Conservation (phyloP, 2,329 filamentous ascomycete species). For the Rhinocladiella similis region DNA sequence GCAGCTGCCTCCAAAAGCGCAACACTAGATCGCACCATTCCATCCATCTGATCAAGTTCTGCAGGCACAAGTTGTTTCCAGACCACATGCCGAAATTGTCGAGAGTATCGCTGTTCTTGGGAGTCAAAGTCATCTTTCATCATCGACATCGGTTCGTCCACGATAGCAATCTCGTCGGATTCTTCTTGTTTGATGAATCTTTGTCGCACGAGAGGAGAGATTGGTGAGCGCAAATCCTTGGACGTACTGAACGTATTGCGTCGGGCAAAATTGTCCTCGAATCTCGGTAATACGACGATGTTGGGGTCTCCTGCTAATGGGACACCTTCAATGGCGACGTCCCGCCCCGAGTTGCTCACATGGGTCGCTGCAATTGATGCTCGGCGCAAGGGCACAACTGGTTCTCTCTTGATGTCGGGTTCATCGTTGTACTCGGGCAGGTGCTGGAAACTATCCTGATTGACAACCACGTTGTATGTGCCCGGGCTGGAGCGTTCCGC, state of each 20-base stretch:
- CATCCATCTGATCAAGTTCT: conserved; percentile 28
- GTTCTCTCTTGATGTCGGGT: conserved; percentile 32
- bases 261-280: conserved; percentile 49
- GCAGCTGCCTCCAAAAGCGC: conserved; percentile 51
- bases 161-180: conserved; percentile 12
- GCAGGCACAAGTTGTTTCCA: conserved; percentile 42
- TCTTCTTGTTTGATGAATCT: conserved; percentile 22
- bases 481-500: conserved; percentile 53
- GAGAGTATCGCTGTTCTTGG: conserved; percentile 38
- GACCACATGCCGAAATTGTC: conserved; percentile 43
- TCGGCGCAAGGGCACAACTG: conserved; percentile 27
- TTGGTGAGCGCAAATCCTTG: conserved; percentile 35
- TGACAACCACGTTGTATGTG: conserved; percentile 57
- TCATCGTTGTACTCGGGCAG: conserved; percentile 52
- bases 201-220: conserved; percentile 31
- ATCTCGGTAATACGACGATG: conserved; percentile 51
- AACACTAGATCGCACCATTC: conserved; percentile 35
- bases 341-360: conserved; percentile 33
- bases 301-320: conserved; percentile 45
- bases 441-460: conserved; percentile 54
- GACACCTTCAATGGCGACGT: conserved; percentile 28
- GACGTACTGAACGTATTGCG: conserved; percentile 34
- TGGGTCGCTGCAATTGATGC: conserved; percentile 32
- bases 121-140: neutral
- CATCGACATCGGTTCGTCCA: conserved; percentile 15